Base-by-base conservation (phyloP, 192 early-diverging fungal genomes). In the Allomyces macrogynus region DNA sequence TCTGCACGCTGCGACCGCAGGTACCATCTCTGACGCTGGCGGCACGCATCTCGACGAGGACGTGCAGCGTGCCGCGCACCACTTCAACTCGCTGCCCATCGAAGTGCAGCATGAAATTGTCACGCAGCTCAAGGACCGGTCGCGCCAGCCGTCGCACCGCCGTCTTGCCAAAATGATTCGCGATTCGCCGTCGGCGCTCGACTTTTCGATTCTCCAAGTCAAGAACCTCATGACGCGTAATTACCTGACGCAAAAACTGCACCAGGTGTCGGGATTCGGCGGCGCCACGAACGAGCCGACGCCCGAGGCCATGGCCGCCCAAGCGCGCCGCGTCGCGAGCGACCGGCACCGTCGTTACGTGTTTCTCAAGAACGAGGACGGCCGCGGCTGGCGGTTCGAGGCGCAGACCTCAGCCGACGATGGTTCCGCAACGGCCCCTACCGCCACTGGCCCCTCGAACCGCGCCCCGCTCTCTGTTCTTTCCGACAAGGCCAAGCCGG, bases 91-190 rank as follows among this genome's bases (percentile, higher is more conserved):
- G 0, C 76, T 97, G 23, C 83, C 91, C 4, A 69, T 83, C 1
- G 91, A 94, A 65, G 72, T 85, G 20, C 96, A 97, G 73, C 90
- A 95, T 71, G 92, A 97, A 70, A 80, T 99, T 44, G 81, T 99
- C 24, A 78, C 87, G 23, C 91, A 90, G 42, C 77, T 95, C 18
- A 91, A 92, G 64, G 73, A 80, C 18, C 82, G 82, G 49, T 89
- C 88, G 7, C 80, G 96, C 1, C 82, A 87, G 65, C 85, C 89
- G 0, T 86, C 87, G 14, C 84, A 81, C 67, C 75, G 80, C 18
- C 80, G 88, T 5, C 75, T 91, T 7, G 76, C 83, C 62, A 72
- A 79, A 44, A 89, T 99, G 87, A 61, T 87, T 4, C 66, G 77
- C 40, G 76, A 77, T 3, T 80, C 88, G n/a, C 74, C 78, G 11